Base-by-base conservation (phyloP, 164 flowering plant species). In the Warburgia ugandensis region DNA sequence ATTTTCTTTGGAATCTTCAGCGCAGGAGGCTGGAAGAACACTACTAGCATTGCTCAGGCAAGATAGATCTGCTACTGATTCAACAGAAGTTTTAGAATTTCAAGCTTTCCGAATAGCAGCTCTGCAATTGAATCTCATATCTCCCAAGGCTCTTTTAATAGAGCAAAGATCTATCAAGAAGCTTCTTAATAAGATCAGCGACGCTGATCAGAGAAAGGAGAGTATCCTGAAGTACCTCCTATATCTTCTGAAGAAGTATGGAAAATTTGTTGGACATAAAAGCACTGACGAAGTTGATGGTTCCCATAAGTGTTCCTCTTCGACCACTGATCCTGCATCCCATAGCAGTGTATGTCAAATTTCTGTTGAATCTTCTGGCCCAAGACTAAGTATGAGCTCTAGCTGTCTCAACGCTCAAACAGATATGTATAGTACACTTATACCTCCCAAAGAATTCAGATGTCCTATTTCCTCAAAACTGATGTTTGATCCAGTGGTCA, bases 401-500 rank as follows among this genome's bases (percentile, higher is more conserved):
- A 30, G 26, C 26, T 49, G 43, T 29, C 16, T 37, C 35, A 62
- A 60, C 12, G 54, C 59, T 54, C 73, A 56, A 42, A 52, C 29
- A 32, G 55, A 67, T 26, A 19, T 29, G 22, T 28, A 56, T 14
- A 40, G 53, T 43, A 37, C 62, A 42, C 52, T 61, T 13, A 27
- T 39, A 47, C 78, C 75, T 14, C 91, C 86, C 7, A 74, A 80
- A 45, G 81, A 77, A 70, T 80, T 78, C 56, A 69, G 46, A 41
- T 90, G 97, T 59, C 85, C 85, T n/a, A 50, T 90, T 53, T 90
- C 97, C 32, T 48, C 33, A 14, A 73, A 62, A 60, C 30, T 90
- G 55, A 86, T 90, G 91, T 64, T 61, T 65, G 97, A 86, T 66
- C 97, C 97, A 10, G 95, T 90, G 37, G 54, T 79, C 46, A 82